Conservation (phyloP, 768 basidiomycete species). For the Fomitopsis serialis region DNA sequence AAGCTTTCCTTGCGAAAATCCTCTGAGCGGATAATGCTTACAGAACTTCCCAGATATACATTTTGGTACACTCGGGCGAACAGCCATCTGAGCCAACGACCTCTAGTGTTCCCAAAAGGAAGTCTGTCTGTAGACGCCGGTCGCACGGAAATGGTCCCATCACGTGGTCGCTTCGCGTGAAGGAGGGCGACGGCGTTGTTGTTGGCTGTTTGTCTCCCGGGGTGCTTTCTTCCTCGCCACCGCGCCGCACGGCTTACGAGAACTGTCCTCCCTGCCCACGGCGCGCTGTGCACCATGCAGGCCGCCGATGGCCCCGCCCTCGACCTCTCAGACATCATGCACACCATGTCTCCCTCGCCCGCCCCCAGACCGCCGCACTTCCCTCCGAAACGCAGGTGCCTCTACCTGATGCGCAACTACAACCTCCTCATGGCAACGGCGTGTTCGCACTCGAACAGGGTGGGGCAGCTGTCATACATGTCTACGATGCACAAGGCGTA, state of each 20-base stretch:
- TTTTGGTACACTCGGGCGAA: too few relatives aligned
- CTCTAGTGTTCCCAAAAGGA: too few relatives aligned
- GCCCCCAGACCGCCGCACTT: slow-evolving; percentile 20
- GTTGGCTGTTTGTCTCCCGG: slow-evolving; percentile 5
- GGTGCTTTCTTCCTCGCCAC: not conserved
- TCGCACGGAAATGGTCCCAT: not conserved
- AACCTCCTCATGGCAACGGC: not conserved
- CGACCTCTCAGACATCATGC: slow-evolving; percentile 51
- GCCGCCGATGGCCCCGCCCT: slow-evolving; percentile 34
- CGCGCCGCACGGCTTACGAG: not conserved
- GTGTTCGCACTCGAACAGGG: not conserved
- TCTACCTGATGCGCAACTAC: not conserved
- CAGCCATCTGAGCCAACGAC: too few relatives aligned
- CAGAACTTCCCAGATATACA: too few relatives aligned
- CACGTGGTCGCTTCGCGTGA: slow-evolving; percentile 6
- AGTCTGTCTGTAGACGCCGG: too few relatives aligned
- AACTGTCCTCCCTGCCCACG: not conserved
- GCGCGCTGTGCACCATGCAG: slow-evolving; percentile 5
- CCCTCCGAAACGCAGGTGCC: not conserved
- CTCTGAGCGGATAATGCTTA: too few relatives aligned
- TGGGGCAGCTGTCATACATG: not conserved
- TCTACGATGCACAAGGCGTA: not conserved
- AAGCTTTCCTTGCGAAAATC: too few relatives aligned
- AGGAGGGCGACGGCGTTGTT: slow-evolving; percentile 13
- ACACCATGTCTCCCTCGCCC: slow-evolving; percentile 48